Conservation (phyloP, 2,329 filamentous ascomycete species). For the Alternaria sp. region DNA sequence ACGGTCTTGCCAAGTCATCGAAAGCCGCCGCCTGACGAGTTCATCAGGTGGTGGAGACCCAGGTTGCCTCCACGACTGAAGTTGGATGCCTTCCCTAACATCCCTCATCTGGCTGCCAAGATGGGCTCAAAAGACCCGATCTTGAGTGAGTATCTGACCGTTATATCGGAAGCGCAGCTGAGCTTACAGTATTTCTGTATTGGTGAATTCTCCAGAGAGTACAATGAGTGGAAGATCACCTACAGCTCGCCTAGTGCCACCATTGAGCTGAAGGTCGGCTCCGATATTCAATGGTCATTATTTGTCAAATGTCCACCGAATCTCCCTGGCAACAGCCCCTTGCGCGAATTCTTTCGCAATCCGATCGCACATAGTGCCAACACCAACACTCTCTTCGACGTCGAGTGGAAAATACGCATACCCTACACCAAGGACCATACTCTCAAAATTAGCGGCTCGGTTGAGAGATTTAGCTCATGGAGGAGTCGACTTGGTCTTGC, state of each 20-base stretch:
- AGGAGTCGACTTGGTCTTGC: slow-evolving; percentile 46
- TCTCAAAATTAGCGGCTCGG: slow-evolving; percentile 29
- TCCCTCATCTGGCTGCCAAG: neutral
- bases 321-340: slow-evolving; percentile 48
- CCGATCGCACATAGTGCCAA: slow-evolving; percentile 28
- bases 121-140: neutral
- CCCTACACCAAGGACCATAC: slow-evolving; percentile 12
- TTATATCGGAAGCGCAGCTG: slow-evolving; percentile 15
- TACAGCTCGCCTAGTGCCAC: slow-evolving; percentile 51
- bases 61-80: slow-evolving; percentile 29
- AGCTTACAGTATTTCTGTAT: slow-evolving; percentile 20
- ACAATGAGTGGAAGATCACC: slow-evolving; percentile 51
- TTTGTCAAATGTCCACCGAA: slow-evolving; percentile 51
- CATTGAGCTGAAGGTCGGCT: slow-evolving; percentile 53
- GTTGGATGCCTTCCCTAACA: slow-evolving; percentile 25
- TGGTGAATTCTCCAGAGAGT: slow-evolving; percentile 23
- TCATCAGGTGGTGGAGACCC: slow-evolving; percentile 51
- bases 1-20: slow-evolving; percentile 27
- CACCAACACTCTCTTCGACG: slow-evolving; percentile 14
- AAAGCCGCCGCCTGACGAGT: slow-evolving; percentile 48
- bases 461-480: slow-evolving; percentile 42
- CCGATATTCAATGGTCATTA: slow-evolving; percentile 53
- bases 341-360: slow-evolving; percentile 50
- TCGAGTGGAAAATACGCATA: slow-evolving; percentile 33
- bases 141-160: slow-evolving; percentile 10